Conservation (phyloP, 805 yeast genomes). For the Schwanniomyces polymorphus region DNA sequence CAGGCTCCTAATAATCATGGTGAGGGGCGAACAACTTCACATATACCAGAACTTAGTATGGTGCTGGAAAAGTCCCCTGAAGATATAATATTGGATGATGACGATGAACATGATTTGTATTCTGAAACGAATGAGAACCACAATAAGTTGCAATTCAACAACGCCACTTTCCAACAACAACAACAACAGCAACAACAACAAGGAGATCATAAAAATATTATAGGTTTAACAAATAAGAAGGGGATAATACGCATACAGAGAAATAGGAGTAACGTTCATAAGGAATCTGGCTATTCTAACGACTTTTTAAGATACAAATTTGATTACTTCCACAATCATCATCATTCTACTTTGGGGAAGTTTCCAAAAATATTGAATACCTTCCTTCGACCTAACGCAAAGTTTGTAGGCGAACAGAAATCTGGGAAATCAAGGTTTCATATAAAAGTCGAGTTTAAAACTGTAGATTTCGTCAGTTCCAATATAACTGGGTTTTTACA, state of each 20-base stretch:
- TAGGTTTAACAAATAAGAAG: background rate
- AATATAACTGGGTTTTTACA: slow-evolving; percentile 58
- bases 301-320: background rate
- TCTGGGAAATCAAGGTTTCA: slow-evolving; percentile 65
- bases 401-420: slow-evolving; percentile 67
- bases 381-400: slow-evolving; percentile 60
- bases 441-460: slow-evolving; percentile 66
- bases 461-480: slow-evolving; percentile 60
- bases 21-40: background rate
- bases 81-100: background rate
- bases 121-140: background rate
- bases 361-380: slow-evolving; percentile 34
- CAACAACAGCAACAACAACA: too few relatives aligned
- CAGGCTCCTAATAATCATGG: background rate
- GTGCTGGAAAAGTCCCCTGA: background rate
- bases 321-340: slow-evolving; percentile 2
- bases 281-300: background rate
- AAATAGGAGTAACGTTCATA: background rate
- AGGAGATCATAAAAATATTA: background rate
- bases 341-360: slow-evolving; percentile 1
- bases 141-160: background rate
- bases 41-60: background rate
- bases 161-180: background rate
- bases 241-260: background rate
- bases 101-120: background rate